Percentiles rank a stretch among this genome's conserved stretches.
phyloP scores from a whole-genome alignment of 2,329 filamentous ascomycete genomes.

The Stagonosporopsis vannaccii region DNA sequence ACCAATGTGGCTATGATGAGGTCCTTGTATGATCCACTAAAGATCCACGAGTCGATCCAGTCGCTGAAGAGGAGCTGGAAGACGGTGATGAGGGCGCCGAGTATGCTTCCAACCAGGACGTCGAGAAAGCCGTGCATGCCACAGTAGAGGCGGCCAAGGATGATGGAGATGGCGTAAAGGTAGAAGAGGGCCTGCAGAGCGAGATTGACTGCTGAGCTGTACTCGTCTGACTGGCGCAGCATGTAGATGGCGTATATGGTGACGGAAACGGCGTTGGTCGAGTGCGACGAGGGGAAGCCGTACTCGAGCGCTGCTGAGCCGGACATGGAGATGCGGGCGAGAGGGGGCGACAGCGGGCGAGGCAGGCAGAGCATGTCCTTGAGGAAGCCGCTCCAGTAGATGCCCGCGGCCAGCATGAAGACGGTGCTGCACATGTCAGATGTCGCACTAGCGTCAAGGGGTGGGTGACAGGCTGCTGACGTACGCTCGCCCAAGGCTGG shows the following conservation, averaged over 20 bases:
- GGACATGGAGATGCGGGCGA: conserved; percentile 96
- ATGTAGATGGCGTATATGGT: conserved; percentile 81
- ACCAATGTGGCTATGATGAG: conserved; percentile 69
- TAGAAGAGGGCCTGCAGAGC: conserved; percentile 75
- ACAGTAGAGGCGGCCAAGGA: conserved; percentile 91
- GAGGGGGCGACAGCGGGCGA: conserved; percentile 86
- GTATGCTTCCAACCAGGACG: conserved; percentile 78
- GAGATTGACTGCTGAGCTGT: conserved; percentile 66
- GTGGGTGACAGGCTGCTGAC: conserved; percentile 44
- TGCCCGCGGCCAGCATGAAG: conserved; percentile 71
- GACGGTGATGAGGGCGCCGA: conserved; percentile 72
- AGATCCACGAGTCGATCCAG: conserved; percentile 74
- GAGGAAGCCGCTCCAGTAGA: conserved; percentile 80
- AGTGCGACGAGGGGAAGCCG: conserved; percentile 96
- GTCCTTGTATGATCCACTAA: conserved; percentile 61
- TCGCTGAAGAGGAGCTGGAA: conserved; percentile 64
- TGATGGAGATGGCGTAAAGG: conserved; percentile 87
- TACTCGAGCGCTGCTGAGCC: conserved; percentile 95
- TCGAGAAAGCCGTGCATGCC: conserved; percentile 99
- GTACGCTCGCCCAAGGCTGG: conserved; percentile 84
- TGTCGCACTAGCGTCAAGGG: conserved; percentile 8
- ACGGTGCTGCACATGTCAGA: conserved; percentile 46
- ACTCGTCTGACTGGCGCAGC: conserved; percentile 68
- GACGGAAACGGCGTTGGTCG: conserved; percentile 94
- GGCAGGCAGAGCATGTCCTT: conserved; percentile 95